Evolutionary conservation across 2,329 filamentous ascomycete genomes (phyloP), one percentile per base, ranked within the genome.

Genomic region (Colletotrichum tropicicola): DNA sequence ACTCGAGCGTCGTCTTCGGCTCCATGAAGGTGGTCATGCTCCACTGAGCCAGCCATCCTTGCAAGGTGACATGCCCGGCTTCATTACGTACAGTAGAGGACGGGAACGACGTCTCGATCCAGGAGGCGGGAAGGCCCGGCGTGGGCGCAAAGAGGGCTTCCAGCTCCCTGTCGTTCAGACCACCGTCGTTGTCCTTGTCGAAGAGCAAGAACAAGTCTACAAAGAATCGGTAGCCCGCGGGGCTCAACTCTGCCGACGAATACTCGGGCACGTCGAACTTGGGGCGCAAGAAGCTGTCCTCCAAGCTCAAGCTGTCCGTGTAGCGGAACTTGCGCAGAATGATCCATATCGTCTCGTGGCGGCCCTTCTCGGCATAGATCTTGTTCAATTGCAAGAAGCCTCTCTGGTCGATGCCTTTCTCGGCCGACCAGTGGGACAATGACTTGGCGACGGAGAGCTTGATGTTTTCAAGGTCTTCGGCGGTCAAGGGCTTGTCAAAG

Each of bases 21-120:
- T 97, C 94, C 65, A 97, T 89, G 72, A 98, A 99, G 0, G 96
- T 99, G 0, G 96, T 99, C 96, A 99, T 99, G 75, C 94, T 98
- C 96, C 96, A 99, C 73, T 99, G 96, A 4, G 96, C 96, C 37
- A 99, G 87, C 96, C 96, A 99, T 2, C 96, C 96, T 77, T 99
- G 96, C 4, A 99, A 83, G 1, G 96, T 99, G 67, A 99, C 94
- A 75, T 98, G 89, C 0, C 96, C 96, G 8, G 93, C 93, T 78
- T 99, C 96, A 74, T 98, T 98, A 43, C 93, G 91, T 17, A 98
- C 95, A 0, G 96, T 98, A 23, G 93, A 97, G 1, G 92, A 94
- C 2, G 96, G 96, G 73, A 99, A 99, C 0, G 89, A 92, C 1
- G 91, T 91, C 68, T 98, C 94, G 0, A 89, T 82, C 96, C 96